These are phyloP conservation scores for Termitomyces sp. DNA, from an alignment of 768 basidiomycete species.

Conservation along the genomic window DNA sequence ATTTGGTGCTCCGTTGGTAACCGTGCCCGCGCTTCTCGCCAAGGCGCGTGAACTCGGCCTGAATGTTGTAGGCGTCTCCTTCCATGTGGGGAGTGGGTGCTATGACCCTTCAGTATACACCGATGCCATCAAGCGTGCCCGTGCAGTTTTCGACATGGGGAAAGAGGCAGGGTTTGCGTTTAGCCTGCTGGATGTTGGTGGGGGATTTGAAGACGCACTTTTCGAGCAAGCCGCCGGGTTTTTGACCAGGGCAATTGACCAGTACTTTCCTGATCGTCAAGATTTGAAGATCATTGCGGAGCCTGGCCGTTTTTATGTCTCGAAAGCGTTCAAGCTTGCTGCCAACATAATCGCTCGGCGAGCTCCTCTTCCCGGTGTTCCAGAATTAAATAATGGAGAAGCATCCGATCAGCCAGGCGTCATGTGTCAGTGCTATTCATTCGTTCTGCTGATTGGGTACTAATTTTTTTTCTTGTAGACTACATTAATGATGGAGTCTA, in stretches of 20 bases:
- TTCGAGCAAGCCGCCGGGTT: constrained; percentile 78
- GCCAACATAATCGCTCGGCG: constrained; percentile 91
- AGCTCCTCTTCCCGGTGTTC: constrained; percentile 39
- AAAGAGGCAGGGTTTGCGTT: constrained; percentile 76
- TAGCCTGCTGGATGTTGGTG: constrained; percentile 86
- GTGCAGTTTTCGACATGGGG: constrained; percentile 85
- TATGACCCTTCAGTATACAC: constrained; percentile 88
- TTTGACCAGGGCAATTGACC: constrained; percentile 63
- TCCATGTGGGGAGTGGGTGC: constrained; percentile 97
- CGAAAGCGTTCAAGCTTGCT: constrained; percentile 88
- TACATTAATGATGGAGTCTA: constrained; percentile 99
- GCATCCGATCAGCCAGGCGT: constrained; percentile 43
- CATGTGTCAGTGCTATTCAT: constrained; percentile 75
- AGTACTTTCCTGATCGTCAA: constrained; percentile 70
- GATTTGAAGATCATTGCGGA: constrained; percentile 87
- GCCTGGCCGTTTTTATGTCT: constrained; percentile 92
- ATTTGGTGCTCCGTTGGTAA: constrained; percentile 86
- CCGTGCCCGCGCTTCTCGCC: constrained; percentile 73
- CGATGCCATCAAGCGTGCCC: constrained; percentile 84
- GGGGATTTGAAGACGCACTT: constrained; percentile 88
- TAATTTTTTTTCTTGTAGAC: constrained; percentile 44
- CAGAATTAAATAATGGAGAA: constrained; percentile 21
- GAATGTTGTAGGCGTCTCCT: constrained; percentile 90
- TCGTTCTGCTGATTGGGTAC: background rate
- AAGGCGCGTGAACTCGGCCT: constrained; percentile 76